These are phyloP conservation scores for Marchantia paleacea DNA, from an alignment of 225 moss, liverwort and hornwort genomes.

Conservation along the genomic window DNA sequence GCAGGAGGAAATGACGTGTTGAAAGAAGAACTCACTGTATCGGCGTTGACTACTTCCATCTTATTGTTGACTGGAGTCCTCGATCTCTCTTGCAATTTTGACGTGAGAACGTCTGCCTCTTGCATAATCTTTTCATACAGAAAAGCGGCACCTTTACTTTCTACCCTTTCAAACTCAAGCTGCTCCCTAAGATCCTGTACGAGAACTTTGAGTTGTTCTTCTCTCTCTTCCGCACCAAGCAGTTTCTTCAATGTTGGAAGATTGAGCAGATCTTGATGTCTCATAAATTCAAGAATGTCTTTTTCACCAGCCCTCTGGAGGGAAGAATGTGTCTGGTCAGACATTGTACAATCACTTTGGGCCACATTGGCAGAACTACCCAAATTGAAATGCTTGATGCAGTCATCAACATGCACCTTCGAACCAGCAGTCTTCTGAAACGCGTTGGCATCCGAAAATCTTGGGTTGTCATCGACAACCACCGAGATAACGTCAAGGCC, in stretches of 20 bases:
- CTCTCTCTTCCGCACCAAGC: conserved; percentile 25
- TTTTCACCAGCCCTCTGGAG: not conserved
- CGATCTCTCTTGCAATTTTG: not conserved
- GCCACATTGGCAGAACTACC: not conserved
- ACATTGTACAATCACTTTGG: not conserved
- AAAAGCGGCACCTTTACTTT: conserved; percentile 30
- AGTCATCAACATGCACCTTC: not conserved
- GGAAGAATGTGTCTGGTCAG: not conserved
- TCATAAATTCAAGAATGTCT: conserved; percentile 18
- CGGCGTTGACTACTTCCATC: not conserved
- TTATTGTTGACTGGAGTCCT: not conserved
- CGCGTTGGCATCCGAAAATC: not conserved
- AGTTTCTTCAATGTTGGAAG: conserved; percentile 24
- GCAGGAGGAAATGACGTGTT: not conserved
- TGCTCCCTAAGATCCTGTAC: conserved; percentile 34
- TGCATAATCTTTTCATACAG: conserved; percentile 39
- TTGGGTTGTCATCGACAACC: not conserved
- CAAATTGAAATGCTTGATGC: not conserved
- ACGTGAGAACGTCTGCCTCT: conserved; percentile 20
- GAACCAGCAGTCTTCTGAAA: not conserved
- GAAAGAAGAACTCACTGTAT: not conserved
- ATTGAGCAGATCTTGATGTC: conserved; percentile 3
- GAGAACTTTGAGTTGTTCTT: conserved; percentile 23
- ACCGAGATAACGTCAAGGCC: not conserved
- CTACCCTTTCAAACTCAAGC: conserved; percentile 40